Evolutionary conservation across 2,329 filamentous ascomycete genomes (phyloP).

Genomic region (Penicillium sp.): DNA sequence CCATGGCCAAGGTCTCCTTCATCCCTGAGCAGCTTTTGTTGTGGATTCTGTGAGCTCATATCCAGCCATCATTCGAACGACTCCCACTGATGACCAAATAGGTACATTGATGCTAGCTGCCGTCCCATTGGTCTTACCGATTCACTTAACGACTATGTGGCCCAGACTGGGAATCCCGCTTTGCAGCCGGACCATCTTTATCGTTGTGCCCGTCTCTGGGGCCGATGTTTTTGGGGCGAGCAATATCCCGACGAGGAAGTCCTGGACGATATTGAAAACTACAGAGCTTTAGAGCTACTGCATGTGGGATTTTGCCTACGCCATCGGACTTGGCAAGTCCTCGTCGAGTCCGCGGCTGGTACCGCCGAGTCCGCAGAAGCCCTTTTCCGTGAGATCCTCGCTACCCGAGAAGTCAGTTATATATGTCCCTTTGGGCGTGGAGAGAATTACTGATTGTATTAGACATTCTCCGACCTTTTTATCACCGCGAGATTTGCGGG

Average conservation of each 20-base stretch:
- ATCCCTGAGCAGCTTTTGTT: constrained; percentile 31
- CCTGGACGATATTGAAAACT: constrained; percentile 34
- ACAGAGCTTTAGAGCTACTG: constrained; percentile 29
- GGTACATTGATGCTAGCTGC: constrained; percentile 26
- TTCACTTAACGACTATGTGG: constrained; percentile 28
- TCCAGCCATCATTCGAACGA: not conserved
- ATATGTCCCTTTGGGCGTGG: too few relatives aligned
- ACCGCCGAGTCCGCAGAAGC: constrained; percentile 14
- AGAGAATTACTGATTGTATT: not conserved
- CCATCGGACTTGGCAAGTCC: constrained; percentile 25
- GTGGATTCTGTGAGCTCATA: constrained; percentile 28
- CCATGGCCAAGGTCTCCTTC: constrained; percentile 23
- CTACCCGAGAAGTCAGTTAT: constrained; percentile 21
- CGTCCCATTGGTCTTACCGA: constrained; percentile 25
- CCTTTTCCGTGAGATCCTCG: constrained; percentile 21
- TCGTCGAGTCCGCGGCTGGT: constrained; percentile 17
- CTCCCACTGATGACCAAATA: constrained; percentile 6
- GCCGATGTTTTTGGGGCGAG: constrained; percentile 30
- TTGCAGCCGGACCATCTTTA: constrained; percentile 29
- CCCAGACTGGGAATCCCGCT: constrained; percentile 26
- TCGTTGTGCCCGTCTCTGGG: constrained; percentile 30
- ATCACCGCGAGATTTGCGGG: constrained; percentile 29
- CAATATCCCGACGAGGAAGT: constrained; percentile 32
- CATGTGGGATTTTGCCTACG: constrained; percentile 25
- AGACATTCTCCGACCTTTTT: constrained; percentile 33